Conservation (phyloP, 2,329 filamentous ascomycete genomes). For the Fusarium setosum region DNA sequence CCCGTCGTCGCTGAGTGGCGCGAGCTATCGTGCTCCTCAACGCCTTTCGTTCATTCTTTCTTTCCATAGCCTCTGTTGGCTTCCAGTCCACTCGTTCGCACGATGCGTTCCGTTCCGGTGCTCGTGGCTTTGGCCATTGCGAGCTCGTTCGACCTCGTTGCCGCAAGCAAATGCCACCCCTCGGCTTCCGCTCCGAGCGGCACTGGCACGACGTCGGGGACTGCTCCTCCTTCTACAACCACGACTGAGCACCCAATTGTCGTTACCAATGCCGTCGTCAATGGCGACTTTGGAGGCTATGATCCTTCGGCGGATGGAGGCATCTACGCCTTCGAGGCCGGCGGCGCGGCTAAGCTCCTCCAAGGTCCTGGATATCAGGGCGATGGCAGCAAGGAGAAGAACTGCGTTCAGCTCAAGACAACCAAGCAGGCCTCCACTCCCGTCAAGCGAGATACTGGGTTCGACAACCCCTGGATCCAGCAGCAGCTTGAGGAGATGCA, state of each 20-base stretch:
- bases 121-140: slow-evolving; percentile 23
- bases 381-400: slow-evolving; percentile 23
- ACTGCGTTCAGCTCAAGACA: slow-evolving; percentile 29
- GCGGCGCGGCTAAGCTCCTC: slow-evolving; percentile 22
- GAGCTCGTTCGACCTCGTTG: background rate
- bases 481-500: slow-evolving; percentile 31
- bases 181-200: background rate
- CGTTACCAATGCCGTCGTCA: slow-evolving; percentile 25
- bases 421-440: background rate
- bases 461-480: slow-evolving; percentile 26
- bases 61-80: slow-evolving; percentile 2
- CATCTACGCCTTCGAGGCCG: slow-evolving; percentile 33
- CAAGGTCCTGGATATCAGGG: slow-evolving; percentile 28
- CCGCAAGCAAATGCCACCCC: slow-evolving; percentile 25
- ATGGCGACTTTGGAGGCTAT: slow-evolving; percentile 37
- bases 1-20: background rate
- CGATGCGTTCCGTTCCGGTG: slow-evolving; percentile 27
- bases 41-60: slow-evolving; percentile 3
- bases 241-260: slow-evolving; percentile 18
- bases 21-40: background rate
- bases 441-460: slow-evolving; percentile 7
- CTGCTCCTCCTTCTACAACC: background rate
- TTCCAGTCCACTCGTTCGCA: slow-evolving; percentile 5
- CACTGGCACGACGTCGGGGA: background rate
- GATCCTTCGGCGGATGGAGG: slow-evolving; percentile 29